These are phyloP conservation scores for Phialophora verrucosa DNA, from an alignment of 2,329 filamentous ascomycete genomes.

Conservation along the genomic window DNA sequence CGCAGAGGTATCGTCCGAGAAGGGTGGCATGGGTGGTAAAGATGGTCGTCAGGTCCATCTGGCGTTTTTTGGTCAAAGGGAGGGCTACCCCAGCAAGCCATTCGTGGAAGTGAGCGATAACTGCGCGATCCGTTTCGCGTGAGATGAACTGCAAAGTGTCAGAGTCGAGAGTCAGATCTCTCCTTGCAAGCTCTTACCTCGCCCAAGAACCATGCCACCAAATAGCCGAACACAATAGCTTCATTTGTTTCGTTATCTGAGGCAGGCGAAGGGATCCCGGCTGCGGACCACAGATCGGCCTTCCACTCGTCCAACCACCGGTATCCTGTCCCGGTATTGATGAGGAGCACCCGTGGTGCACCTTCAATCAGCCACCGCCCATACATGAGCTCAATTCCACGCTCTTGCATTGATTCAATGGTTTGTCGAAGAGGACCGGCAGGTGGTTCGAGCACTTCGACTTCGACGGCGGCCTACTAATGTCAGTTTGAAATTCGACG, in stretches of 20 bases:
- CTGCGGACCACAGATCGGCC: conserved; percentile 87
- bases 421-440: conserved; percentile 79
- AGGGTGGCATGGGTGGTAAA: conserved; percentile 98
- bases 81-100: conserved; percentile 95
- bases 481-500: conserved; percentile 30
- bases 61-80: conserved; percentile 88
- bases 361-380: conserved; percentile 98
- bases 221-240: conserved; percentile 94
- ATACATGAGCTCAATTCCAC: conserved; percentile 88
- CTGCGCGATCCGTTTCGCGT: conserved; percentile 87
- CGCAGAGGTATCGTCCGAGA: conserved; percentile 92
- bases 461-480: conserved; percentile 87
- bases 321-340: conserved; percentile 94
- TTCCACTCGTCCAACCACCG: conserved; percentile 95
- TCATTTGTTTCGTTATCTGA: conserved; percentile 96
- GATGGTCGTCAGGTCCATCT: conserved; percentile 96
- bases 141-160: conserved; percentile 73
- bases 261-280: conserved; percentile 90
- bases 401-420: conserved; percentile 89
- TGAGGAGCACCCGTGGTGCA: conserved; percentile 87
- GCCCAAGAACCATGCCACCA: conserved; percentile 97
- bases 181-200: conserved; percentile 67
- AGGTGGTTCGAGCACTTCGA: conserved; percentile 87
- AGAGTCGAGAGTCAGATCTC: conserved; percentile 8
- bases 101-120: conserved; percentile 98